Conservation (phyloP, 805 yeast genomes). For the Maudiozyma pseudohumilis region DNA sequence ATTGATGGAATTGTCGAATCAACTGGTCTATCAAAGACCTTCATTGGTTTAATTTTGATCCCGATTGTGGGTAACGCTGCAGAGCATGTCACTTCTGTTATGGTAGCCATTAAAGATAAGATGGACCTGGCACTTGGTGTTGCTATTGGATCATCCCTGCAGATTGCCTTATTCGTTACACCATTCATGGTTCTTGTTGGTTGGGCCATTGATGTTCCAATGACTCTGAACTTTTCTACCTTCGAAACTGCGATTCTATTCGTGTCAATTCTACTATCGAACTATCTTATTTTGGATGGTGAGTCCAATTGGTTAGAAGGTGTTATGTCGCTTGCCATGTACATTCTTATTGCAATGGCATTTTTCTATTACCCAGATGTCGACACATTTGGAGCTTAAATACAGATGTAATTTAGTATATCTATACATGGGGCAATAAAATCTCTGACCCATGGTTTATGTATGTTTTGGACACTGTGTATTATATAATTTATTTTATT, state of each 20-base stretch:
- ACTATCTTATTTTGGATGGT: conserved; percentile 83
- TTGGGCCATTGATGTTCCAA: conserved; percentile 85
- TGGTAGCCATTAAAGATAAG: conserved; percentile 90
- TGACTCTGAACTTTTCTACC: conserved; percentile 84
- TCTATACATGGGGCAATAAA: too few species aligned
- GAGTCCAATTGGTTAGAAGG: conserved; percentile 97
- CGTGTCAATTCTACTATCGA: conserved; percentile 79
- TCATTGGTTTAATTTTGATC: conserved; percentile 84
- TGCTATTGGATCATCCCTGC: conserved; percentile 92
- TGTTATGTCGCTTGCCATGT: conserved; percentile 79
- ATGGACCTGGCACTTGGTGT: conserved; percentile 97
- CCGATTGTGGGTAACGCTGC: conserved; percentile 99
- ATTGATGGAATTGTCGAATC: conserved; percentile 80
- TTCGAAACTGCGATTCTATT: conserved; percentile 91
- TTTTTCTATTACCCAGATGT: conserved; percentile 78
- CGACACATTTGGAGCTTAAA: conserved; percentile 8
- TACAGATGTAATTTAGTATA: neutral
- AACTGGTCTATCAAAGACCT: conserved; percentile 86
- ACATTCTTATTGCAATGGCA: conserved; percentile 77
- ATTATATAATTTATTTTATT: too few species aligned
- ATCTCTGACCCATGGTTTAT: too few species aligned
- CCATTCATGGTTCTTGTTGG: conserved; percentile 92
- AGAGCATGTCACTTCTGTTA: conserved; percentile 93
- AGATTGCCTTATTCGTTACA: conserved; percentile 89
- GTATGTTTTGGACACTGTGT: too few species aligned